Percentiles rank a stretch among this genome's conserved stretches.
Conservation (phyloP, 768 basidiomycete species). For the Tricholoma matsutake region DNA sequence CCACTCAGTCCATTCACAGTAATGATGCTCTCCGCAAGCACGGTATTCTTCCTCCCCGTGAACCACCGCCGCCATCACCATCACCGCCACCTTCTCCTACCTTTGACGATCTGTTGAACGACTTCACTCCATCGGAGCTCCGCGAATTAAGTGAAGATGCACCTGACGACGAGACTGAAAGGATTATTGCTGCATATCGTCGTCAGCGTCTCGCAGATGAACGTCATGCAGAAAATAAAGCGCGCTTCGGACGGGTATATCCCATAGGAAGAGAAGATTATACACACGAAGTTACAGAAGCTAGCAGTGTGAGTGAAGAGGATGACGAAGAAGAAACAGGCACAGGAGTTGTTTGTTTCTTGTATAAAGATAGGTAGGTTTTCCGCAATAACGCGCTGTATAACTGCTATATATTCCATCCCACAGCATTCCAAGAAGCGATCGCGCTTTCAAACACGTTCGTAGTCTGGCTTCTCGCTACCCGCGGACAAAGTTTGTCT, state of each 20-base stretch:
- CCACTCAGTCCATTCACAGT: constrained; percentile 39
- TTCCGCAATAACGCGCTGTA: background rate
- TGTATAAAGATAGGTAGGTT: constrained; percentile 93
- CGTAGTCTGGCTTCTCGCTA: constrained; percentile 73
- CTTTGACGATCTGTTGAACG: constrained; percentile 63
- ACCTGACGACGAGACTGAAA: constrained; percentile 71
- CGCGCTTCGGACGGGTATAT: constrained; percentile 79
- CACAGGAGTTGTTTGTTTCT: constrained; percentile 89
- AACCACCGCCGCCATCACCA: constrained; percentile 67
- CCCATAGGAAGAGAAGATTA: constrained; percentile 94
- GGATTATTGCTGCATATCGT: constrained; percentile 64
- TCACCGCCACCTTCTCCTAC: constrained; percentile 78
- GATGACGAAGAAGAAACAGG: constrained; percentile 68
- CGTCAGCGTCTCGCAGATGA: constrained; percentile 65
- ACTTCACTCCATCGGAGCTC: constrained; percentile 61
- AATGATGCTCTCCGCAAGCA: constrained; percentile 92
- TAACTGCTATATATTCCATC: background rate
- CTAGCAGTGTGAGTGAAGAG: constrained; percentile 67
- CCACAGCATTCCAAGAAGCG: constrained; percentile 73
- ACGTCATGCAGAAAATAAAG: constrained; percentile 50
- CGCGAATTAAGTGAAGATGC: constrained; percentile 70
- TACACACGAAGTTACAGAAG: constrained; percentile 92
- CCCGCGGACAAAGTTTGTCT: constrained; percentile 93
- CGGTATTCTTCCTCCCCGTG: constrained; percentile 82
- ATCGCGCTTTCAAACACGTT: constrained; percentile 70